Percentiles rank a stretch among this genome's conserved stretches.
Evolutionary conservation across 768 basidiomycete genomes (phyloP).

Genomic region (Termitomyces heimii): DNA sequence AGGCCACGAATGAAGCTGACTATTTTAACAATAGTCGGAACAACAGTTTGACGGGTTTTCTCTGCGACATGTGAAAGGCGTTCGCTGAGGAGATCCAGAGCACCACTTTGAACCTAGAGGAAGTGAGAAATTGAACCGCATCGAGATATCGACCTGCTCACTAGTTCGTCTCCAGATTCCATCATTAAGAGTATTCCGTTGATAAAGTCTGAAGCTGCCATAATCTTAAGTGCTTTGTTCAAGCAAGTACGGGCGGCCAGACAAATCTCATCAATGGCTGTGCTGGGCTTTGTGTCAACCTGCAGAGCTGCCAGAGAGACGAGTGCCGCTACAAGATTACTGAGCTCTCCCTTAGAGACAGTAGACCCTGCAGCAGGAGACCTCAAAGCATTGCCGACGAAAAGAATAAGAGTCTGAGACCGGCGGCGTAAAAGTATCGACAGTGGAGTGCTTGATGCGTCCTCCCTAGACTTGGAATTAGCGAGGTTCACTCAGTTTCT

Average conservation of each 20-base stretch:
- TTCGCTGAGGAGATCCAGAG: constrained; percentile 62
- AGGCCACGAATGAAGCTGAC: constrained; percentile 43
- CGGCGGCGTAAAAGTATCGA: constrained; percentile 47
- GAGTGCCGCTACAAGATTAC: constrained; percentile 41
- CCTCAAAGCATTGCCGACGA: constrained; percentile 51
- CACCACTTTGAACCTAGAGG: constrained; percentile 55
- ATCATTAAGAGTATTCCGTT: constrained; percentile 50
- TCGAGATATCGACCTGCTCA: constrained; percentile 22
- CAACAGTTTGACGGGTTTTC: constrained; percentile 45
- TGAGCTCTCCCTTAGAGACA: constrained; percentile 24
- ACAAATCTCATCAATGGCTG: constrained; percentile 38
- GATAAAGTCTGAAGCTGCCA: constrained; percentile 71
- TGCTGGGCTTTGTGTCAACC: constrained; percentile 21
- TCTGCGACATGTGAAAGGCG: constrained; percentile 58
- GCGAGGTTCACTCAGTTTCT: background rate
- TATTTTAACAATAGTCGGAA: constrained; percentile 46
- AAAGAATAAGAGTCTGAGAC: constrained; percentile 61
- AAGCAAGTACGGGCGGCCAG: constrained; percentile 45
- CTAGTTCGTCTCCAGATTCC: constrained; percentile 43
- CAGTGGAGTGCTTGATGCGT: constrained; percentile 44
- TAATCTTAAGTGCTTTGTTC: constrained; percentile 48
- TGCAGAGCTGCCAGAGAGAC: constrained; percentile 39
- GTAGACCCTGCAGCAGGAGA: constrained; percentile 17
- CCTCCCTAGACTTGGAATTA: constrained; percentile 40
- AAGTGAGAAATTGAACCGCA: background rate